Base-by-base conservation (phyloP, 2,329 filamentous ascomycete species). In the Cladophialophora bantiana region DNA sequence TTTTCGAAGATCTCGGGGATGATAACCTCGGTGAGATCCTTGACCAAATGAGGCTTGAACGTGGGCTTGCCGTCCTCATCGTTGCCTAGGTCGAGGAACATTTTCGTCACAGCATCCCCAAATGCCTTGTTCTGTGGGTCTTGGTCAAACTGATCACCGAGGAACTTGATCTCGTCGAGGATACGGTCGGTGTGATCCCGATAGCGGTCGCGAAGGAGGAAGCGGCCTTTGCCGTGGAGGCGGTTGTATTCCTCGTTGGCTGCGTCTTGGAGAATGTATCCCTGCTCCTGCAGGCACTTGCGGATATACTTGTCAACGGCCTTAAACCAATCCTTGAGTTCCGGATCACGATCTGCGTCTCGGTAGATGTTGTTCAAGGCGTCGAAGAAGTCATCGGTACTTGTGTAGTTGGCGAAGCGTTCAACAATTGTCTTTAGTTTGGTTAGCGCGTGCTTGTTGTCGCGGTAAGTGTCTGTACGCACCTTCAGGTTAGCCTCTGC, bases 401-500 rank as follows among this genome's bases (percentile, higher is more conserved):
- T 97, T 7, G 95, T 98, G 75, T 90, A 90, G 79, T 99, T 98
- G 76, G 95, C 95, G 74, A 97, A 98, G 56, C 95, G 91, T 83
- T 98, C 95, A 72, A 99, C 89, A 20, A 99, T 84, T 7, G 88
- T 92, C 87, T 92, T 84, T 20, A 81, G 79, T 55, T 78, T 74
- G 71, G 81, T 87, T 78, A 87, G 84, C 81, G 80, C 78, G 74
- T 80, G 73, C 74, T 77, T 73, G 71, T 76, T 79, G 71, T 70
- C 76, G 67, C 58, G 67, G 45, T 70, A 62, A 65, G 79, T 78
- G 73, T 73, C 78, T 84, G 78, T 68, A 75, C 75, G 73, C 80
- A 90, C 88, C 83, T 89, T 92, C 66, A 96, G 84, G 76, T 97
- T 90, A 79, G 86, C 83, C 82, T 97, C 92, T 60, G 92, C 93